Evolutionary conservation across 805 yeast genomes (phyloP), one percentile per base, ranked within the genome.

Genomic region (Gaillardinia entomophila): DNA sequence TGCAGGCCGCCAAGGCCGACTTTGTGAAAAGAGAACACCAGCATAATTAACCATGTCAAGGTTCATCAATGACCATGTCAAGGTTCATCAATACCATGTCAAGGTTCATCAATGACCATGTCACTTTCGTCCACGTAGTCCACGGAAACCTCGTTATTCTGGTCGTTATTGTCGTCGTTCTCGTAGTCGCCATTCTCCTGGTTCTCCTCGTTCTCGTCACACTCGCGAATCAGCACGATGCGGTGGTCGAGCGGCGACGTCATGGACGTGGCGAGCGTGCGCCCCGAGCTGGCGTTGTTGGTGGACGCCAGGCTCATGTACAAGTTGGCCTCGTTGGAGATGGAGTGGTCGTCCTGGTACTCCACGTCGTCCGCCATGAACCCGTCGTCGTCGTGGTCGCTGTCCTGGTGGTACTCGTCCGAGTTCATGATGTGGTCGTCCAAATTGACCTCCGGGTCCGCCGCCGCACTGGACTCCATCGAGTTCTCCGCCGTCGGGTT

Each of bases 1-100:
- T 92, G 34, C 88, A 80, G 54, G 66, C 79, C 18, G 82, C 88
- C 5, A 84, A 85, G 53, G 90, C 86, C 4, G 97, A 90, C 52
- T 75, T 76, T 38, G 66, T 78, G 32, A 55, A 44, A 26, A 41
- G 31, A 24, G 36, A 31, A 11, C 20, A 30, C 32, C 25, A 19
- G 19, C 12, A 17, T 12, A 16, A 13, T 5, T 8, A 15, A 19
- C 10, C 7, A 17, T 17, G 15, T 17, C 8, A 29, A 6, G 12
- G 8, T 17, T 53, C 68, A 37, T 68, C 73, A 29, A 69, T 49
- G 14, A 67, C 57, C 73, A 69, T 68, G 38, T 68, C 73, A 19
- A 23, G 16, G 24, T 13, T 18, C 12, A 6, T 12, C 10, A 29
- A 29, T 10, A 19, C 10, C 7, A 17, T 17, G 15, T 17, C 8